Base-by-base conservation (phyloP, 352 stramenopile genomes). In the Phytophthora cryptogea region DNA sequence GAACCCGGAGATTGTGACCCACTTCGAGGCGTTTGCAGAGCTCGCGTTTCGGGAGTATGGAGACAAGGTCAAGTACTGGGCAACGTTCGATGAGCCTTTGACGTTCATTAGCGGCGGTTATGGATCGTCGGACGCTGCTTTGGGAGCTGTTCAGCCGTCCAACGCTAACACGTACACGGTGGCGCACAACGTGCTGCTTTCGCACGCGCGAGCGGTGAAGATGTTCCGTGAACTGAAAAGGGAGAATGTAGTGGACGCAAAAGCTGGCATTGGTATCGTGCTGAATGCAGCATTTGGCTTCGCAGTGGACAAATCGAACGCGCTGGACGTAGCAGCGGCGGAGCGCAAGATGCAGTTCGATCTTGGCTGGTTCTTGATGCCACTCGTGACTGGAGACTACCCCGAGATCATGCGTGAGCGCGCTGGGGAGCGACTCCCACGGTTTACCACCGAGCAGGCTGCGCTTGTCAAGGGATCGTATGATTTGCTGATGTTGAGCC, bases 401-500 rank as follows among this genome's bases (percentile, higher is more conserved):
- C 95, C 96, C 1, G 44, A 71, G 13, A 76, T 89, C 26, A 98
- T 99, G 95, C 83, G 78, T 32, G 53, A 91, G 33, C 76, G 78
- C 40, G 76, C 89, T 3, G 84, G 90, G 4, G 68, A 79, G 11
- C 73, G 83, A 20, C 68, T 99, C 23, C 94, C 94, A 2, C 41
- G 47, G 33, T 98, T 99, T 63, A 96, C 88, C 31, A 4, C 52
- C 1, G 69, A 89, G 6, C 77, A 98, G 55, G 53, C 81, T 13
- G 72, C 71, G 32, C 36, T 91, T 1, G 54, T 99, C 13, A 82
- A 84, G 41, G 84, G 78, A 17, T 97, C 88, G 39, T 87, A 86
- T 56, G 96, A 99, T 63, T 92, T 98, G 41, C 88, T 99, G 51
- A 97, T 97, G 51, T 66, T 99, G 7, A 99, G 98, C 72, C 86